phyloP scores from a whole-genome alignment of 805 yeast genomes.

The Brettanomyces nanus region DNA sequence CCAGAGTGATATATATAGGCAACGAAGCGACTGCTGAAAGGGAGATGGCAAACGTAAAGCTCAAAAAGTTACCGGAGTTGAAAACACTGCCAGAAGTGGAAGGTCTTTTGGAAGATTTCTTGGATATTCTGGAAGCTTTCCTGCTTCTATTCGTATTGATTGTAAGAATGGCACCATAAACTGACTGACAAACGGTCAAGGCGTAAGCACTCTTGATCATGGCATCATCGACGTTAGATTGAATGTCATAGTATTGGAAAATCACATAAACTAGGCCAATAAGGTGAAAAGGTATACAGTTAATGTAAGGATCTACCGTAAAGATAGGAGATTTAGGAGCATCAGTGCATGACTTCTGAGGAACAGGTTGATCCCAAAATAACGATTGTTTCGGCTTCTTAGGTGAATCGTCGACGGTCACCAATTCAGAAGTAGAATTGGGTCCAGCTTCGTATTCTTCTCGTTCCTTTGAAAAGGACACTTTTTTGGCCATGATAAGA shows the following conservation, averaged over 20 bases:
- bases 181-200: not conserved
- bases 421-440: not conserved
- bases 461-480: constrained; percentile 2
- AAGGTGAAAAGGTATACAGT: not conserved
- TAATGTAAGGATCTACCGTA: not conserved
- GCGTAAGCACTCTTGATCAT: not conserved
- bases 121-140: constrained; percentile 14
- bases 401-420: not conserved
- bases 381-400: too few relatives aligned
- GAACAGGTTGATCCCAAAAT: too few relatives aligned
- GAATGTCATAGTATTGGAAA: not conserved
- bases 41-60: constrained; percentile 8
- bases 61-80: constrained; percentile 11
- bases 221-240: not conserved
- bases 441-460: constrained; percentile 1
- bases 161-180: constrained; percentile 1
- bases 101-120: constrained; percentile 5
- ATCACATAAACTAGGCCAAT: not conserved
- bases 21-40: constrained; percentile 13
- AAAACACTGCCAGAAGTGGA: constrained; percentile 1
- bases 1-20: constrained; percentile 23
- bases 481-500: constrained; percentile 3
- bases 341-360: not conserved
- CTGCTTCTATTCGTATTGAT: constrained; percentile 1
- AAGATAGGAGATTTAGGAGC: constrained; percentile 2